Conservation (phyloP, 1,139 yeast genomes). For the Kodamaea sp. region DNA sequence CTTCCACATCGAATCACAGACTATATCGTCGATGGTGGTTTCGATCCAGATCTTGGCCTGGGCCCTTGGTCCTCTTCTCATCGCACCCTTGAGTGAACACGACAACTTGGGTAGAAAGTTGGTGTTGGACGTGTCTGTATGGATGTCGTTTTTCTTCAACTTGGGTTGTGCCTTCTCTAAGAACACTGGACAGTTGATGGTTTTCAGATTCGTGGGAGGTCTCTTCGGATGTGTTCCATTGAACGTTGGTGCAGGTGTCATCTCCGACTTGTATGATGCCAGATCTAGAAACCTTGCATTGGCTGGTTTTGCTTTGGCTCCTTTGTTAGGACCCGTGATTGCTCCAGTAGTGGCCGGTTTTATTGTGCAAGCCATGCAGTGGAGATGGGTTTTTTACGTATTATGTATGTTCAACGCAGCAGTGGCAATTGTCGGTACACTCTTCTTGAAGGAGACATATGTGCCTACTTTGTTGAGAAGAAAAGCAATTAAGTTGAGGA, state of each 20-base stretch:
- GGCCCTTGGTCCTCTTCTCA: conserved; percentile 48
- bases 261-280: conserved; percentile 36
- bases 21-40: conserved; percentile 39
- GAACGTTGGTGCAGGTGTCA: conserved; percentile 47
- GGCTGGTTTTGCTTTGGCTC: conserved; percentile 46
- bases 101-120: conserved; percentile 43
- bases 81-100: conserved; percentile 48
- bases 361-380: conserved; percentile 22
- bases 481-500: conserved; percentile 34
- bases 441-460: conserved; percentile 43
- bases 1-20: conserved; percentile 32
- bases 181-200: conserved; percentile 41
- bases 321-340: conserved; percentile 58
- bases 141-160: conserved; percentile 36
- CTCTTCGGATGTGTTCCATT: conserved; percentile 42
- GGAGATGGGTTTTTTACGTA: conserved; percentile 50
- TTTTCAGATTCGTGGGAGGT: conserved; percentile 43
- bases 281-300: conserved; percentile 39
- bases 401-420: conserved; percentile 44
- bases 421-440: conserved; percentile 36
- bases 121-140: conserved; percentile 38
- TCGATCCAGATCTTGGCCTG: conserved; percentile 49
- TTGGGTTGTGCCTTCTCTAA: conserved; percentile 44
- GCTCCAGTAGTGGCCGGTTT: conserved; percentile 63
- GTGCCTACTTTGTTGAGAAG: conserved; percentile 38